Conservation (phyloP, 2,329 filamentous ascomycete genomes). For the Claviceps digitariae region DNA sequence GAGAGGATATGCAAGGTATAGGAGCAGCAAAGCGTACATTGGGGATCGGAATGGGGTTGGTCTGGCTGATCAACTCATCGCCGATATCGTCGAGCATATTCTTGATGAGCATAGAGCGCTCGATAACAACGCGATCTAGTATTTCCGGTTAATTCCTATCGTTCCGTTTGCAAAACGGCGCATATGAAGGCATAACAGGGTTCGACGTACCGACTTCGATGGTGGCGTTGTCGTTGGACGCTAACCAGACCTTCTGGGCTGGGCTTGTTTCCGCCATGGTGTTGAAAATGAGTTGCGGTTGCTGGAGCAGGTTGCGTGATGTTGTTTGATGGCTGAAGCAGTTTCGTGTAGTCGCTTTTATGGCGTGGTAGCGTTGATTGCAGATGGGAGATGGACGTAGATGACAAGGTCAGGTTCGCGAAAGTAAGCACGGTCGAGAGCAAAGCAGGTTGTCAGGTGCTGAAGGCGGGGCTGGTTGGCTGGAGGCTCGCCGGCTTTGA, state of each 20-base stretch:
- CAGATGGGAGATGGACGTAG: neutral
- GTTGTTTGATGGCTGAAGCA: neutral
- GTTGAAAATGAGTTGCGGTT: neutral
- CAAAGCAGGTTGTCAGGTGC: neutral
- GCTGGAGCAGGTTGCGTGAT: neutral
- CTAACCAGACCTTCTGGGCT: constrained; percentile 30
- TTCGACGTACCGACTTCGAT: constrained; percentile 33
- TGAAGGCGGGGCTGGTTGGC: neutral
- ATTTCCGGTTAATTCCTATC: constrained; percentile 1
- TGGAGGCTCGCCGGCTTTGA: neutral
- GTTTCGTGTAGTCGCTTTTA: neutral
- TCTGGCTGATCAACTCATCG: constrained; percentile 36
- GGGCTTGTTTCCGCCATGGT: constrained; percentile 24
- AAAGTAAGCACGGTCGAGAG: neutral
- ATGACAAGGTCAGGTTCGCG: neutral
- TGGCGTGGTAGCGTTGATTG: neutral
- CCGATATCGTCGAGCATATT: constrained; percentile 95
- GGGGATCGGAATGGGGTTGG: constrained; percentile 72
- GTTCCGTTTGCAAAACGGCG: neutral
- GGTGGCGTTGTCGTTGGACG: constrained; percentile 36
- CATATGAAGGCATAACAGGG: neutral
- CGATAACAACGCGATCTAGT: constrained; percentile 67
- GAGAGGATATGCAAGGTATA: too few species aligned
- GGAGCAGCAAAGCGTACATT: constrained; percentile 42
- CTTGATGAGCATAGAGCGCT: constrained; percentile 92